These are phyloP conservation scores for Cicer judaicum DNA, from an alignment of 306 rosid species.

Conservation along the genomic window DNA sequence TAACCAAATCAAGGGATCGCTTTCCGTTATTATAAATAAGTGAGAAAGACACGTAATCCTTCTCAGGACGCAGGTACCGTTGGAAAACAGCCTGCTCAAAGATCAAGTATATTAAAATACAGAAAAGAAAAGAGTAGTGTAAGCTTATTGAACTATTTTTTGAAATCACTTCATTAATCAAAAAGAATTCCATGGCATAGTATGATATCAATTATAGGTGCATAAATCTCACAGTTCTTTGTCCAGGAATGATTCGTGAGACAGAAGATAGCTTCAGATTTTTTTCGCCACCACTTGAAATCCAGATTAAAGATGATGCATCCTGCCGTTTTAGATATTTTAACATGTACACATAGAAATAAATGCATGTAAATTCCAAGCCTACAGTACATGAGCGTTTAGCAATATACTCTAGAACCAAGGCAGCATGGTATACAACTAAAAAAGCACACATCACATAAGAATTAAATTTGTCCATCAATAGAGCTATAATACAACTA, in stretches of 20 bases:
- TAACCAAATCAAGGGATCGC: constrained; percentile 92
- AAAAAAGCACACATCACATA: constrained; percentile 12
- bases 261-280: constrained; percentile 83
- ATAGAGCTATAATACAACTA: constrained; percentile 5
- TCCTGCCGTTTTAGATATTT: constrained; percentile 64
- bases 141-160: constrained; percentile 37
- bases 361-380: constrained; percentile 24
- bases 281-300: constrained; percentile 82
- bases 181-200: constrained; percentile 15
- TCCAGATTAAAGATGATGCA: constrained; percentile 86
- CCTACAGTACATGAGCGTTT: constrained; percentile 7
- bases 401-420: constrained; percentile 27
- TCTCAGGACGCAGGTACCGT: constrained; percentile 84
- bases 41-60: constrained; percentile 91
- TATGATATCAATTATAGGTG: constrained; percentile 36
- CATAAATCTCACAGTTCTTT: constrained; percentile 87
- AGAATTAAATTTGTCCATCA: neutral
- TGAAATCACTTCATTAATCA: constrained; percentile 24
- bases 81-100: constrained; percentile 83
- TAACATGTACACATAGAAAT: constrained; percentile 34
- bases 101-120: constrained; percentile 33
- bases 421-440: neutral
- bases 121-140: constrained; percentile 24
- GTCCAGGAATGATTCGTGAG: constrained; percentile 91
- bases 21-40: constrained; percentile 90